Percentiles rank a stretch among this genome's conserved stretches.
phyloP scores from a whole-genome alignment of 2,329 filamentous ascomycete species.

The Xylaria sp. region DNA sequence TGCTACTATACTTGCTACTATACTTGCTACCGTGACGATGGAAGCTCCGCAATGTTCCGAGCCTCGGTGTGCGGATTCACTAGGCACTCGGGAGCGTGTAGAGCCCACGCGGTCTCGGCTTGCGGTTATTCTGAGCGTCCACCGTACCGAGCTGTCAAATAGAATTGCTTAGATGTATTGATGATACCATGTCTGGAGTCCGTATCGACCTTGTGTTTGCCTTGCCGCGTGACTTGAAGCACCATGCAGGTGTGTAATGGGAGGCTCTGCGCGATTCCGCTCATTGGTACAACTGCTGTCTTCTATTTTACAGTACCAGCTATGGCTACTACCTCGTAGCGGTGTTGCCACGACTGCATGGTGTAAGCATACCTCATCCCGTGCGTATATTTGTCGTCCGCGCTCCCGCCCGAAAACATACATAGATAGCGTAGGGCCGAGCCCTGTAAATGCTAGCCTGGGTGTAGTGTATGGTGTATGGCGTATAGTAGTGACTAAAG shows the following conservation, averaged over 20 bases:
- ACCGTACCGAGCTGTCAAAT: neutral
- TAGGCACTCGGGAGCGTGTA: constrained; percentile 21
- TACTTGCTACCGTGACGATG: constrained; percentile 3
- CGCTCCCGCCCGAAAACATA: constrained; percentile 6
- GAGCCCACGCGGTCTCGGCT: neutral
- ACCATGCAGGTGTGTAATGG: constrained; percentile 4
- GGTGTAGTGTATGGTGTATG: neutral
- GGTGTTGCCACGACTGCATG: constrained; percentile 1
- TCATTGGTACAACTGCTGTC: constrained; percentile 2
- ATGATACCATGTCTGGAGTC: neutral
- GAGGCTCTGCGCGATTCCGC: neutral
- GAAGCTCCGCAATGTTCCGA: constrained; percentile 26
- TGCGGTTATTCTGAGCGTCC: constrained; percentile 5
- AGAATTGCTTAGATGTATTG: neutral
- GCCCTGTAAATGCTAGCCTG: constrained; percentile 4
- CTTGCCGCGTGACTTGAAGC: constrained; percentile 6
- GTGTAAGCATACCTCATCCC: constrained; percentile 6
- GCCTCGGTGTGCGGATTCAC: constrained; percentile 8
- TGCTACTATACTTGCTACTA: constrained; percentile 2
- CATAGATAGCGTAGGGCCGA: constrained; percentile 2
- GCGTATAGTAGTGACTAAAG: constrained; percentile 15
- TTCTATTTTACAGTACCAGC: neutral
- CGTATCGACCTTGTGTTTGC: constrained; percentile 8
- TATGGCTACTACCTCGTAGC: neutral
- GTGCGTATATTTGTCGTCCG: constrained; percentile 12